Base-by-base conservation (phyloP, 352 stramenopile species). In the Phytophthora citricola region DNA sequence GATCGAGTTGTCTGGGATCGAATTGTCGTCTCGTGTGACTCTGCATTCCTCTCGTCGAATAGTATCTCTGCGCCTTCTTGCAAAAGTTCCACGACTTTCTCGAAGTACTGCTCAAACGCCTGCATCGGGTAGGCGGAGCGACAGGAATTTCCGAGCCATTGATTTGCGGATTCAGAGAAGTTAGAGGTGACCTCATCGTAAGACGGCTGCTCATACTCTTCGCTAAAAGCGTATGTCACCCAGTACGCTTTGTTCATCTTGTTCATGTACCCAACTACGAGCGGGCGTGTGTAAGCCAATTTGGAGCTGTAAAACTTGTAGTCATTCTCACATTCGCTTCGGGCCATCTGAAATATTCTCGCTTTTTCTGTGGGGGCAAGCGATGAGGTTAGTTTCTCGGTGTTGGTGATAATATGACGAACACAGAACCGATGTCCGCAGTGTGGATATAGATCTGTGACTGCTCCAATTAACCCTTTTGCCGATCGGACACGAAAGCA, bases 181-280 rank as follows among this genome's bases (percentile, higher is more conserved):
- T 54, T 54, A 5, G 31, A 55, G 4, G 44, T 54, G 11, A 63
- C 44, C 8, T 63, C 31, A 24, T 63, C 55, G 55, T 54, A 63
- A 5, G 22, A 54, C 2, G 55, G 55, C n/a, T 47, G 32, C 4
- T 54, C 36, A 15, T 54, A 48, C 10, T 8, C 15, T 17, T 62
- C 54, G 7, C 32, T 52, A 20, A 62, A 62, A 53, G 15, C 43
- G 26, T 52, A 31, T 3, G 27, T 31, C 27, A 31, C 27, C 27
- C 27, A 31, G 15, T 62, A 29, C 9, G 12, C 11, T 32, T 53
- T 62, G 9, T 38, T 27, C 17, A 62, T 41, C 5, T 31, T 31
- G 27, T 6, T 31, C 27, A 31, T 1, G 5, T 31, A 31, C 27
- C 3, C 27, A 6, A 31, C 27, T 0, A 6, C 27, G 5, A 31